Base-by-base conservation (phyloP, 139 green algal genomes). In the Edaphochlamys debaryana region DNA sequence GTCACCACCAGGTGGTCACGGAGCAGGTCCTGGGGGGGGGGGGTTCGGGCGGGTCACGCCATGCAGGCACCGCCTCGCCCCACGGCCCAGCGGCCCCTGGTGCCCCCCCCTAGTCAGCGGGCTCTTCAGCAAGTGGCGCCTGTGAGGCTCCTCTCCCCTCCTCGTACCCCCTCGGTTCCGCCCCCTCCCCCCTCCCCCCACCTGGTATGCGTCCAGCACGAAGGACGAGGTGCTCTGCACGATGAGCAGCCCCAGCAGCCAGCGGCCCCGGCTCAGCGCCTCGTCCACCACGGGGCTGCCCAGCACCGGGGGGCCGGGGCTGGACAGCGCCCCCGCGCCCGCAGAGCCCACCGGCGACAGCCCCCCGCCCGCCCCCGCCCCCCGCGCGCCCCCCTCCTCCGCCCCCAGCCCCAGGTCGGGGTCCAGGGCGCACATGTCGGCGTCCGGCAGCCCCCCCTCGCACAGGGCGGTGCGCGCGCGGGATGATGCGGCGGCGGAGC, bases 181-280 rank as follows among this genome's bases (percentile, higher is more conserved):
- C n/a, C n/a, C n/a, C n/a, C 45, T 54, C 45, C 45, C 45, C 11
- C 13, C 45, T 9, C 13, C 2, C n/a, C 76, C 7, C 63, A 82
- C 76, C 76, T 82, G 76, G 78, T 98, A 98, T 9, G 79, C 79
- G 48, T 96, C 92, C 34, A 98, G 89, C 64, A 98, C 93, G 71
- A 98, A 92, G 9, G 86, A 94, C 0, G 88, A 95, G 3, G 85
- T 93, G 22, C 82, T 94, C 78, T 98, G 96, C 67, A 97, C 72
- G 32, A 97, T 90, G 8, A 98, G 86, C 27, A 98, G 86, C 3
- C 93, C 95, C 62, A 97, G 52, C 62, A 98, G 87, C 94, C 95
- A 98, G 1, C 89, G 79, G 0, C 92, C 93, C 23, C 93, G 88
- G 64, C 34, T 80, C 30, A 85, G 41, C 17, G 84, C 84, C 68